Base-by-base conservation (phyloP, 2,329 filamentous ascomycete species). In the Fusarium phyllophilum region DNA sequence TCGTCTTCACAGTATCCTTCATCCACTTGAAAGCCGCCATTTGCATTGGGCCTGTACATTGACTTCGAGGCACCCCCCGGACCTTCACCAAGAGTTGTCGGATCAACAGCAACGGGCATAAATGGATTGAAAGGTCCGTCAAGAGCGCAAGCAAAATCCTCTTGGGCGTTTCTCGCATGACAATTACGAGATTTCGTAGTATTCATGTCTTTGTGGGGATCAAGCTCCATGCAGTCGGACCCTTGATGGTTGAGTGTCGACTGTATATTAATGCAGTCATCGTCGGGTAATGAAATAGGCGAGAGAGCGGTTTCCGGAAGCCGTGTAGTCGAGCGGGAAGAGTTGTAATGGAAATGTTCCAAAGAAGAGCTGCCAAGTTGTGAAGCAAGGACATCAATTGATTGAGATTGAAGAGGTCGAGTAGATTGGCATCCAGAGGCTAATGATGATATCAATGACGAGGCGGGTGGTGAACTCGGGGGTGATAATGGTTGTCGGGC, bases 1-100 rank as follows among this genome's bases (percentile, higher is more conserved):
- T 72, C 67, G 2, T 74, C 73, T 45, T 79, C 79, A 55, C 70
- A 76, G 48, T 75, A 79, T 41, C 78, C 78, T 52, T 81, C 79
- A 26, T 81, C 79, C 9, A 77, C 79, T 44, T 81, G 75, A 8
- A 79, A 58, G 39, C 63, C 64, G 22, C 49, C 42, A 14, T 54
- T 55, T 15, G 59, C 45, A 24, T 62, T 54, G 20, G 67, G 62
- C 14, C 63, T 60, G 44, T 51, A 62, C 5, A 51, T 31, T n/a
- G 73, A 58, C 11, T 14, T 56, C 39, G 58, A 36, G 33, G 38
- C 15, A 62, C 42, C 26, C 29, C 36, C 38, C 51, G 42, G 52
- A 20, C 46, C 49, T 48, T 73, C 65, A 41, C 60, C 26, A 38
- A 29, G 51, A 18, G 58, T 49, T 31, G 33, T 26, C 8, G 48